Evolutionary conservation across 768 basidiomycete species (phyloP).

Genomic region (Trametes punicea): DNA sequence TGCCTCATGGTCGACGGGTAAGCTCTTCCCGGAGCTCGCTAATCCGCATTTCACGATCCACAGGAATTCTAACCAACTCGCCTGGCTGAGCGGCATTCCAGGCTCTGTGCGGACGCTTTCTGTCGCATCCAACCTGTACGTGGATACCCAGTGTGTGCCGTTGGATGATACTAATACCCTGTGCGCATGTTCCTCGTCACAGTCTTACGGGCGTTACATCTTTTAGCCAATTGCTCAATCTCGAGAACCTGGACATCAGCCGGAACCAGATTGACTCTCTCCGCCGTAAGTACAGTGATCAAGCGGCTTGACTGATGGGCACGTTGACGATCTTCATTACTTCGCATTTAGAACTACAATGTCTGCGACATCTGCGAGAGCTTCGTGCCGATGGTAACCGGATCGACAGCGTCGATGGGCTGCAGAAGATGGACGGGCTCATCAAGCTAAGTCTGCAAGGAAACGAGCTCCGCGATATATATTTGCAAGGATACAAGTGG

Average conservation of each 20-base stretch:
- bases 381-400: slow-evolving; percentile 87
- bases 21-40: not conserved
- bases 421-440: slow-evolving; percentile 77
- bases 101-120: slow-evolving; percentile 70
- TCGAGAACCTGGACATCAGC: slow-evolving; percentile 90
- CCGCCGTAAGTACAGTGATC: slow-evolving; percentile 55
- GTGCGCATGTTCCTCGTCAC: not conserved
- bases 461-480: slow-evolving; percentile 62
- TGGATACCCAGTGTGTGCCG: slow-evolving; percentile 17
- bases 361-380: slow-evolving; percentile 82
- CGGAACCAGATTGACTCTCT: slow-evolving; percentile 86
- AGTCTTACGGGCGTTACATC: slow-evolving; percentile 86
- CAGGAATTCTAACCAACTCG: slow-evolving; percentile 71
- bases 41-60: not conserved
- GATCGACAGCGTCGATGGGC: slow-evolving; percentile 68
- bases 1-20: no score
- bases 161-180: not conserved
- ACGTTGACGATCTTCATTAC: not conserved
- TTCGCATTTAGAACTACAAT: slow-evolving; percentile 63
- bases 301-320: not conserved
- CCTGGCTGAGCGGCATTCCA: slow-evolving; percentile 81
- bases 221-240: slow-evolving; percentile 79
- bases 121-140: slow-evolving; percentile 71
- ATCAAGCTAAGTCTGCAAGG: slow-evolving; percentile 79
- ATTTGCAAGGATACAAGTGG: slow-evolving; percentile 68